These are phyloP conservation scores for Paramyrothecium roridum DNA, from an alignment of 2,329 filamentous ascomycete genomes.

Conservation along the genomic window DNA sequence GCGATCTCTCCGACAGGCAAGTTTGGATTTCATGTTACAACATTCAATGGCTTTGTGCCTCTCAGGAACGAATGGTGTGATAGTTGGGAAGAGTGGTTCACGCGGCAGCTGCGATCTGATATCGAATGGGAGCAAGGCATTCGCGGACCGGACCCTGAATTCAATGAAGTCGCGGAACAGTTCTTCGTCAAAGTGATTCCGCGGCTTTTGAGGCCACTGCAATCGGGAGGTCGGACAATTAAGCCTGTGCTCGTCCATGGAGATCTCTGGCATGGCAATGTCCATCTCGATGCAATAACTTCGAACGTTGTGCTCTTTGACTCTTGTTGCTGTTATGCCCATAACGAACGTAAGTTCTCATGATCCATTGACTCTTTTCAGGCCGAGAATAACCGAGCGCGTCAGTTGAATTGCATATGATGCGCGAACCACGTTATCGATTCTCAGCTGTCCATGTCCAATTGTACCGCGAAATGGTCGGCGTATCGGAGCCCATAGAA, in stretches of 20 bases:
- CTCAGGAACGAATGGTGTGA: constrained; percentile 1
- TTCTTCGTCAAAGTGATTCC: not conserved
- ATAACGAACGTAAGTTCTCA: not conserved
- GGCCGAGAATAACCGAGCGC: not conserved
- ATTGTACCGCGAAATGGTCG: not conserved
- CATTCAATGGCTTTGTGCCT: constrained; percentile 1
- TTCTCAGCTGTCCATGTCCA: not conserved
- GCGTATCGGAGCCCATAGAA: constrained; percentile 20
- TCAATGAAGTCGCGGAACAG: not conserved
- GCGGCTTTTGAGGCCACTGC: not conserved
- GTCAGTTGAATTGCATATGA: constrained; percentile 4
- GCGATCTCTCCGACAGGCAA: constrained; percentile 1
- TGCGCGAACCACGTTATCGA: constrained; percentile 2
- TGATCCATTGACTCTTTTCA: not conserved
- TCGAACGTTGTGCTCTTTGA: not conserved
- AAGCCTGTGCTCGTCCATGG: not conserved
- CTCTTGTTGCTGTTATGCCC: constrained; percentile 1
- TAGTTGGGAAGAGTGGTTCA: constrained; percentile 1
- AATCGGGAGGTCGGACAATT: not conserved
- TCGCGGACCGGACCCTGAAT: not conserved
- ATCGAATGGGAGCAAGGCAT: constrained; percentile 2
- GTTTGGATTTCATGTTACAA: constrained; percentile 2
- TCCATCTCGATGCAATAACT: not conserved
- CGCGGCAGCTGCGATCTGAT: not conserved
- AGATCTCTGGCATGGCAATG: constrained; percentile 1